phyloP scores from a whole-genome alignment of 768 basidiomycete genomes.

The Pholiota conissans region DNA sequence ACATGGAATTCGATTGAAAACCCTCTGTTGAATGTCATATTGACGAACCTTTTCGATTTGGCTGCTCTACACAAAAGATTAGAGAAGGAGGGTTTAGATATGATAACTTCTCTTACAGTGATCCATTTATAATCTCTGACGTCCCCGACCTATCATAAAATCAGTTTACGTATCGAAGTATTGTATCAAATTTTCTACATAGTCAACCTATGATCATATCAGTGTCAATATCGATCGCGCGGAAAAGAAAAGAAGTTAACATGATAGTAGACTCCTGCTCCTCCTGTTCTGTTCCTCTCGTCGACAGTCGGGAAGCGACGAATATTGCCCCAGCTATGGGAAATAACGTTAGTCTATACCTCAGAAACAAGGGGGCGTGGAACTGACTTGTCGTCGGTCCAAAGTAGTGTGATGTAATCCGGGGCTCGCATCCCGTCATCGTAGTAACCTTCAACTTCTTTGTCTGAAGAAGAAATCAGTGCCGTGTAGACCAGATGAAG shows the following conservation, averaged over 20 bases:
- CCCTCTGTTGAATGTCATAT: neutral
- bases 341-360: neutral
- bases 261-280: constrained; percentile 73
- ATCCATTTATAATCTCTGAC: constrained; percentile 77
- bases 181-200: constrained; percentile 26
- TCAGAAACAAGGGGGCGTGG: neutral
- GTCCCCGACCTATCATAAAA: constrained; percentile 50
- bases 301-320: constrained; percentile 54
- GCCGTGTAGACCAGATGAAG: too few species aligned
- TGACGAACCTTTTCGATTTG: constrained; percentile 48
- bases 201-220: constrained; percentile 39
- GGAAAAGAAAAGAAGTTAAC: constrained; percentile 29
- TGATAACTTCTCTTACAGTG: constrained; percentile 34
- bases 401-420: constrained; percentile 65
- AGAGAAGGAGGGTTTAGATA: neutral
- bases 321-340: constrained; percentile 63
- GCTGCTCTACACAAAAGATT: constrained; percentile 36
- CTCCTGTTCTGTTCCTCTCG: constrained; percentile 62
- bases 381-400: constrained; percentile 71
- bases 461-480: too few species aligned
- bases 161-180: neutral
- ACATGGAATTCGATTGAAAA: neutral
- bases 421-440: constrained; percentile 61
- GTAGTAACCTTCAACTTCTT: constrained; percentile 69
- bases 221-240: constrained; percentile 1